Evolutionary conservation across 2,329 filamentous ascomycete genomes (phyloP).

Genomic region (Beauveria scarabaeidicola): DNA sequence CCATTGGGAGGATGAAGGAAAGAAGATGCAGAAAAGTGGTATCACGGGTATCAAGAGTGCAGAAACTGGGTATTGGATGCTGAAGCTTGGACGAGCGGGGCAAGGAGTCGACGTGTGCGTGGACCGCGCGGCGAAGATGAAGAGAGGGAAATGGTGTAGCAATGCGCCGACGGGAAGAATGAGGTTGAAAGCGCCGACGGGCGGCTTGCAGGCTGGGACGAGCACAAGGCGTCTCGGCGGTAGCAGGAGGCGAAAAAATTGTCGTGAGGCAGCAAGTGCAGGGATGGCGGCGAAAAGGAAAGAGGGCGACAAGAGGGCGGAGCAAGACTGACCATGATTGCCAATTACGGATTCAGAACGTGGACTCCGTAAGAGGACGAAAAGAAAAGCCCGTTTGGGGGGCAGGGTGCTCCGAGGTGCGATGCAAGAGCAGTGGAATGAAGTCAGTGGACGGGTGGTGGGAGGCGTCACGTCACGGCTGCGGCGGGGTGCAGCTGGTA

Average conservation of each 20-base stretch:
- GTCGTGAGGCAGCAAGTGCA: slow-evolving; percentile 3
- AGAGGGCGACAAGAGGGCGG: not conserved
- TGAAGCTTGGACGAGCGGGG: slow-evolving; percentile 5
- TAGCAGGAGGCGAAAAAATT: slow-evolving; percentile 5
- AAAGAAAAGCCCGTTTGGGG: slow-evolving; percentile 6
- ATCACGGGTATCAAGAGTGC: not conserved
- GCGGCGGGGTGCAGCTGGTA: slow-evolving; percentile 7
- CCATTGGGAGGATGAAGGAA: not conserved
- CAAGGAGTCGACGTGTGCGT: slow-evolving; percentile 1
- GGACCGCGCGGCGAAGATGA: not conserved
- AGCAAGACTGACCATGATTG: slow-evolving; percentile 7
- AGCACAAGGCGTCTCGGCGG: slow-evolving; percentile 12
- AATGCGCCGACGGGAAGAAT: not conserved
- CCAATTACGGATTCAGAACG: slow-evolving; percentile 2
- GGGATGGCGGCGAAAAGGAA: not conserved
- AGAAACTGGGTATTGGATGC: slow-evolving; percentile 1
- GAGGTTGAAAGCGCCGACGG: not conserved
- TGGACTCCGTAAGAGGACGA: slow-evolving; percentile 4
- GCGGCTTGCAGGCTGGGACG: not conserved
- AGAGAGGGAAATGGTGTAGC: not conserved
- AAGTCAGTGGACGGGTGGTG: not conserved
- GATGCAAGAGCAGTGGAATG: slow-evolving; percentile 7
- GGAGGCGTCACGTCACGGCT: slow-evolving; percentile 10
- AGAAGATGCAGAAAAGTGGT: slow-evolving; percentile 4
- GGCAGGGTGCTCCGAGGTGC: slow-evolving; percentile 5